Evolutionary conservation across 257 asterid genomes (phyloP).

Genomic region (Agastache rugosa): DNA sequence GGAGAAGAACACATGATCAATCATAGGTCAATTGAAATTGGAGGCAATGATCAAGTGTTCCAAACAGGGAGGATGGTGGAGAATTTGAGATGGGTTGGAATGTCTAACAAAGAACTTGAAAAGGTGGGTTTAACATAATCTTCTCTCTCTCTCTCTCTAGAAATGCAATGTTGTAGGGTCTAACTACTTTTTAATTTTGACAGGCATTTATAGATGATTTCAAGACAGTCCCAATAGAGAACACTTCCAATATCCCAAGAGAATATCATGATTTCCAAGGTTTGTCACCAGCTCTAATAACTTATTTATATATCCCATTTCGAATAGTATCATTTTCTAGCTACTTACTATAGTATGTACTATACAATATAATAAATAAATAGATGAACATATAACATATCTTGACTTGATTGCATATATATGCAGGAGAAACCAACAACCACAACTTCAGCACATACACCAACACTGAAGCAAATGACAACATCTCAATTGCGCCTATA

Average conservation of each 20-base stretch:
- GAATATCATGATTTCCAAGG: constrained; percentile 58
- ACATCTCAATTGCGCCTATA: constrained; percentile 39
- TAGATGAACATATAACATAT: not conserved
- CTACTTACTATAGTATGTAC: not conserved
- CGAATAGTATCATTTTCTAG: not conserved
- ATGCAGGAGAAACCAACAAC: constrained; percentile 47
- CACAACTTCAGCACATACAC: constrained; percentile 40
- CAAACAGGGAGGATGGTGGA: constrained; percentile 63
- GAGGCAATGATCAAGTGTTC: constrained; percentile 52
- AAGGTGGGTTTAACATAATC: constrained; percentile 40
- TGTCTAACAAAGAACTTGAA: constrained; percentile 59
- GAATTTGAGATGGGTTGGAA: constrained; percentile 75
- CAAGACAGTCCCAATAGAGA: constrained; percentile 54
- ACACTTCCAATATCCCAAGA: constrained; percentile 41
- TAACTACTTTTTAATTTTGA: constrained; percentile 4
- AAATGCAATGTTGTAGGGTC: not conserved
- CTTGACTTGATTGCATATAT: not conserved
- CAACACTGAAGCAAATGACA: constrained; percentile 37
- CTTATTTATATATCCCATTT: not conserved
- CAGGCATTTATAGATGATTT: constrained; percentile 56
- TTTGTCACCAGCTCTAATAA: not conserved
- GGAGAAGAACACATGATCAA: constrained; percentile 41
- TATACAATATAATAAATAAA: not conserved
- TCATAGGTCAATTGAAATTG: constrained; percentile 53
- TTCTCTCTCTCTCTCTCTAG: not conserved